Evolutionary conservation across 192 early-diverging fungal genomes (phyloP).

Genomic region (Podila epigama): DNA sequence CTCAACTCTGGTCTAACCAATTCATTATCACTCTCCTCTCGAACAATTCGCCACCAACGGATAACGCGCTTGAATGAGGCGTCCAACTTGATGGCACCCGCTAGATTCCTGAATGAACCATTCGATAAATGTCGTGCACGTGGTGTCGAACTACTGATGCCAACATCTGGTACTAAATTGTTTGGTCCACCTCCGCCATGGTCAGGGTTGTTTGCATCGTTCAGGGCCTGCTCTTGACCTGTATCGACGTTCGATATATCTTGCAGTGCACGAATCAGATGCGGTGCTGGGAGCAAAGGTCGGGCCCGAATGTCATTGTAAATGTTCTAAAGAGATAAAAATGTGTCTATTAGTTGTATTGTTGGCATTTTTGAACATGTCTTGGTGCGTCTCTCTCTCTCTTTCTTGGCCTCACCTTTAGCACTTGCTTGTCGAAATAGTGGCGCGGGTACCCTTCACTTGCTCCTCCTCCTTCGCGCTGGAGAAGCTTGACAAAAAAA

Average conservation of each 20-base stretch:
- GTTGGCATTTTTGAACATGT: too few relatives aligned
- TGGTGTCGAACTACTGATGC: background rate
- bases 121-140: background rate
- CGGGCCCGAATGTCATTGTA: constrained; percentile 38
- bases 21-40: background rate
- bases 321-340: constrained; percentile 37
- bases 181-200: background rate
- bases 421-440: constrained; percentile 38
- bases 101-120: constrained; percentile 12
- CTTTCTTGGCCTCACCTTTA: constrained; percentile 44
- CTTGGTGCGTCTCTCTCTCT: too few relatives aligned
- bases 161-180: too few relatives aligned
- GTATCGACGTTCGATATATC: too few relatives aligned
- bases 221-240: background rate
- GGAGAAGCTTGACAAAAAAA: constrained; percentile 34
- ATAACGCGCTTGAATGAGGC: constrained; percentile 8
- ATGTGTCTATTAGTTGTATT: too few relatives aligned
- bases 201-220: background rate
- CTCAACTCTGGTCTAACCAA: background rate
- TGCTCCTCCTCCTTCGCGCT: constrained; percentile 41
- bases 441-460: constrained; percentile 28
- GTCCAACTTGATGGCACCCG: constrained; percentile 6
- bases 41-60: constrained; percentile 26
- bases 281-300: constrained; percentile 36
- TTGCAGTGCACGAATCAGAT: constrained; percentile 20